Percentiles rank a stretch among this genome's conserved stretches.
phyloP scores from a whole-genome alignment of 2,329 filamentous ascomycete genomes.

The Fusarium sp. region DNA sequence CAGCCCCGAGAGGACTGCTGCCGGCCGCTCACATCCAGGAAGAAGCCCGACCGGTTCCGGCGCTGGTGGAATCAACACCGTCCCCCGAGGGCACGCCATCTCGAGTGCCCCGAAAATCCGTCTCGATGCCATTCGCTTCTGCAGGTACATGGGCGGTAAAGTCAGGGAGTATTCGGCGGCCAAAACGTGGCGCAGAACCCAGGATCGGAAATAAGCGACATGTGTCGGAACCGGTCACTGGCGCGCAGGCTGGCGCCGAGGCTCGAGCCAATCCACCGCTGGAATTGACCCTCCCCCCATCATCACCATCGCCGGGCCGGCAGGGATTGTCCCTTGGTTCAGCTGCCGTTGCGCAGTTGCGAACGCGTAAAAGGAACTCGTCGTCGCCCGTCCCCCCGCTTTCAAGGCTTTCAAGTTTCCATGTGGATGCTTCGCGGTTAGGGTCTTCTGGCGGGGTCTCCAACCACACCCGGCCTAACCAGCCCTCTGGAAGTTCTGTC shows the following conservation, averaged over 20 bases:
- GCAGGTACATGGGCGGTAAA: constrained; percentile 67
- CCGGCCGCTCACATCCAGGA: constrained; percentile 40
- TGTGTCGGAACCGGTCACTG: constrained; percentile 62
- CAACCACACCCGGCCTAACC: constrained; percentile 51
- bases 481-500: constrained; percentile 55
- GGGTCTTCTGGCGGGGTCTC: constrained; percentile 55
- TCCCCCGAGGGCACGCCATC: constrained; percentile 54
- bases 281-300: constrained; percentile 39
- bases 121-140: constrained; percentile 70
- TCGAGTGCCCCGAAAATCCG: constrained; percentile 61
- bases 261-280: constrained; percentile 40
- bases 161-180: constrained; percentile 64
- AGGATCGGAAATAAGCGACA: constrained; percentile 59
- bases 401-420: constrained; percentile 64
- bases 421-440: constrained; percentile 62
- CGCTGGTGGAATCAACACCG: constrained; percentile 23
- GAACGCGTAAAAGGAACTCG: constrained; percentile 55
- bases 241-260: constrained; percentile 44
- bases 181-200: constrained; percentile 60
- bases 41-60: constrained; percentile 19
- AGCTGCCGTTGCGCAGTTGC: constrained; percentile 39
- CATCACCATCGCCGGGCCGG: constrained; percentile 29
- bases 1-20: constrained; percentile 34
- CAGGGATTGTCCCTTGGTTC: constrained; percentile 41
- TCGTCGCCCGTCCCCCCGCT: constrained; percentile 68